A percentile compares a stretch with the other conserved stretches of the same genome.
Conservation (phyloP, 2,329 filamentous ascomycete genomes). For the Juglanconis sp. region DNA sequence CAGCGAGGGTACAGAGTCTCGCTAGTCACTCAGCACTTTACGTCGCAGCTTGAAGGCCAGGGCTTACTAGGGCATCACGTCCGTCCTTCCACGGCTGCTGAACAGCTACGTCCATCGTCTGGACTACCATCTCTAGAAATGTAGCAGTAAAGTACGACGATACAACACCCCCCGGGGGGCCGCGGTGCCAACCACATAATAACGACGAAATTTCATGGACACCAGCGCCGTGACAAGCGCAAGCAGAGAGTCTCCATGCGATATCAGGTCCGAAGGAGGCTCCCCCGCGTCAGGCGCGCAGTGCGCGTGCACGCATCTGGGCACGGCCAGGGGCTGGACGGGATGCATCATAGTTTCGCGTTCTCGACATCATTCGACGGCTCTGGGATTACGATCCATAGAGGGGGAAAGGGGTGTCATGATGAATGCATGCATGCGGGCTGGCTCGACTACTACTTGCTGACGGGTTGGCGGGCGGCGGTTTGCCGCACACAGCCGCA, state of each 20-base stretch:
- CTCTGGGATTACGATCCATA: neutral
- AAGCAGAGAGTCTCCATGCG: neutral
- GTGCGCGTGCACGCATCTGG: neutral
- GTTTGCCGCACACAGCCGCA: neutral
- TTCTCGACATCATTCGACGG: neutral
- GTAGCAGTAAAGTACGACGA: neutral
- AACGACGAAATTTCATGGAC: too few relatives aligned
- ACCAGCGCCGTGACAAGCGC: neutral
- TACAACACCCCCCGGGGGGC: neutral
- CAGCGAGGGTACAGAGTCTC: conserved; percentile 15
- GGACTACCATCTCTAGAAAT: neutral
- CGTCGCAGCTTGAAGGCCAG: conserved; percentile 3
- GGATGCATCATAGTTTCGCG: neutral
- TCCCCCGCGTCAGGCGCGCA: neutral
- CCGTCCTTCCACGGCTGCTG: neutral
- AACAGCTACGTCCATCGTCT: neutral
- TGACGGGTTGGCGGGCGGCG: neutral
- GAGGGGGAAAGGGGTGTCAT: neutral
- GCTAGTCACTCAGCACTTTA: conserved; percentile 8
- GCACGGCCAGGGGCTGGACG: neutral
- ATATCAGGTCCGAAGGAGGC: neutral
- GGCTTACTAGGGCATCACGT: neutral
- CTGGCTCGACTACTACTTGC: neutral
- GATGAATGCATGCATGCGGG: neutral
- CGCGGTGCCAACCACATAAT: too few relatives aligned